Conservation (phyloP, 306 rosid species). For the Trifolium pratense region DNA sequence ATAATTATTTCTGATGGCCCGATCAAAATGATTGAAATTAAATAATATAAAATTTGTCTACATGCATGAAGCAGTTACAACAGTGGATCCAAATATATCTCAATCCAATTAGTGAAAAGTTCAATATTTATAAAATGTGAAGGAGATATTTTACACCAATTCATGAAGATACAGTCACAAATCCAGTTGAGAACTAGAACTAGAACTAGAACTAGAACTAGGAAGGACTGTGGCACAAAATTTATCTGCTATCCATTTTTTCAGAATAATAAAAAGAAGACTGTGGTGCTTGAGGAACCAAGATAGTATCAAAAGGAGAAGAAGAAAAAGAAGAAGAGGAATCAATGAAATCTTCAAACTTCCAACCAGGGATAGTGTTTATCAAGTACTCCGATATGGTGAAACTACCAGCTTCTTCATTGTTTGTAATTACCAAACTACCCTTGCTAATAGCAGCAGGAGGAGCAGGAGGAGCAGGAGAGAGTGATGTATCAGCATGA, state of each 20-base stretch:
- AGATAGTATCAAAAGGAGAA: constrained; percentile 43
- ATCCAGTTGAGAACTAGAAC: too few relatives aligned
- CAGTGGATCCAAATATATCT: too few relatives aligned
- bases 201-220: too few relatives aligned
- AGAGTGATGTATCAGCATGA: not conserved
- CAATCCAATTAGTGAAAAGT: not conserved
- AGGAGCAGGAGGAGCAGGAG: constrained; percentile 8
- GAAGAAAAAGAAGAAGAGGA: constrained; percentile 52
- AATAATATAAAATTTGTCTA: too few relatives aligned
- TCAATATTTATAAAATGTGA: constrained; percentile 40
- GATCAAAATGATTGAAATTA: too few relatives aligned
- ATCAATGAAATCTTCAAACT: constrained; percentile 81
- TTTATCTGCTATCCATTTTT: constrained; percentile 35
- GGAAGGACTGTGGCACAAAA: too few relatives aligned
- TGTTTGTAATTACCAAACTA: not conserved
- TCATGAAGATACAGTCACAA: too few relatives aligned
- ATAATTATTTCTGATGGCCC: too few relatives aligned
- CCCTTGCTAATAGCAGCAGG: not conserved
- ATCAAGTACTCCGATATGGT: constrained; percentile 88
- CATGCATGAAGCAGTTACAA: too few relatives aligned
- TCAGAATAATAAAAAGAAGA: constrained; percentile 25
- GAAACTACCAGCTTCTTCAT: constrained; percentile 37
- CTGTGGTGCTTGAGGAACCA: constrained; percentile 80
- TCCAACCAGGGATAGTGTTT: constrained; percentile 95
- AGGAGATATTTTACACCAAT: not conserved